phyloP scores from a whole-genome alignment of 2,329 filamentous ascomycete species.

The Trichophyton simii region DNA sequence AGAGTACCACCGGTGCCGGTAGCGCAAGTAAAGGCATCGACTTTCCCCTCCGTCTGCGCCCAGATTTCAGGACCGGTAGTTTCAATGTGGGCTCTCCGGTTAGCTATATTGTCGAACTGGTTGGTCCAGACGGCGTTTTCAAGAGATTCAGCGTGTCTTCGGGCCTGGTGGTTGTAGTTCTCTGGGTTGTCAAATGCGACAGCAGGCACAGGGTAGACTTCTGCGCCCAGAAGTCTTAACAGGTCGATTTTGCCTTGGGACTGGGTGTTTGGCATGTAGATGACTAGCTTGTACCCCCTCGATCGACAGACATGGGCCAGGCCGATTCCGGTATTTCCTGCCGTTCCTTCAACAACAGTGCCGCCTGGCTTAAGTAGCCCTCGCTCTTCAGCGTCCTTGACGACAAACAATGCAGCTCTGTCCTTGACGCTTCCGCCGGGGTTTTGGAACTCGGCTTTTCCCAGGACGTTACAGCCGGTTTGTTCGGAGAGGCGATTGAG shows the following conservation, averaged over 20 bases:
- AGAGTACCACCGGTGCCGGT: conserved; percentile 88
- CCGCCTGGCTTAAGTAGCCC: conserved; percentile 73
- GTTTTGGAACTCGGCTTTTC: conserved; percentile 98
- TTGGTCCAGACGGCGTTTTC: conserved; percentile 96
- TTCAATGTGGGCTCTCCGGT: conserved; percentile 86
- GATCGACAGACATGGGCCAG: conserved; percentile 91
- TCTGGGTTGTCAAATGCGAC: conserved; percentile 89
- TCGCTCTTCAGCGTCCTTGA: conserved; percentile 81
- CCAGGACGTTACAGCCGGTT: conserved; percentile 86
- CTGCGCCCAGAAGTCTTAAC: conserved; percentile 75
- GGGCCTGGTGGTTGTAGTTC: conserved; percentile 97
- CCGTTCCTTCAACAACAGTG: conserved; percentile 92
- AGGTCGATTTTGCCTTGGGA: conserved; percentile 96
- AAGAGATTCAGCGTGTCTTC: conserved; percentile 70
- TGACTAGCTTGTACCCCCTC: conserved; percentile 85
- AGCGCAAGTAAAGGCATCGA: conserved; percentile 91
- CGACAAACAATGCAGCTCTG: conserved; percentile 84
- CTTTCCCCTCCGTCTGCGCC: conserved; percentile 70
- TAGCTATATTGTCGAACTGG: conserved; percentile 95
- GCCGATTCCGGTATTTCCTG: conserved; percentile 95
- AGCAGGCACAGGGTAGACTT: conserved; percentile 90
- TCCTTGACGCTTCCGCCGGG: conserved; percentile 94
- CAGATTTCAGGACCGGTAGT: conserved; percentile 97
- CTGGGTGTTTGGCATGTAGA: conserved; percentile 99
- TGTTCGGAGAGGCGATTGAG: conserved; percentile 77